A percentile compares a stretch with the other conserved stretches of the same genome.
phyloP scores from a whole-genome alignment of 371 early-diverging fungal genomes.

The Encephalitozoon hellem region DNA sequence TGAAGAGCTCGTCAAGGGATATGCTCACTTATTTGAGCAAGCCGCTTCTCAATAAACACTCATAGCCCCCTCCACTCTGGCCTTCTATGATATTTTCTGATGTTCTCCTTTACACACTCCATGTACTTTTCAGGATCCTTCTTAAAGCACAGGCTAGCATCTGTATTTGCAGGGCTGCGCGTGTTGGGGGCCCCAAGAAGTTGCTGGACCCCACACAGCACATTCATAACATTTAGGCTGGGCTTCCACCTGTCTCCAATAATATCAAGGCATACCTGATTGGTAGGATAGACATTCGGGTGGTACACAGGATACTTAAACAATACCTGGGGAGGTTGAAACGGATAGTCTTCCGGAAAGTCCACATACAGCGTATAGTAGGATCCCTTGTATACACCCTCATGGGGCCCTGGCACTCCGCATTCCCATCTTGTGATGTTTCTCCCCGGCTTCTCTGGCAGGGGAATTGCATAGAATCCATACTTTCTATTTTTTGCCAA shows the following conservation, averaged over 20 bases:
- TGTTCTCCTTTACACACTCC: slow-evolving; percentile 37
- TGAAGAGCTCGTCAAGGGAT: neutral
- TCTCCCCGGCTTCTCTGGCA: neutral
- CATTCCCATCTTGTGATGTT: slow-evolving; percentile 31
- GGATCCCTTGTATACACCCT: slow-evolving; percentile 17
- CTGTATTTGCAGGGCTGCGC: slow-evolving; percentile 57
- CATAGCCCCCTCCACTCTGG: slow-evolving; percentile 13
- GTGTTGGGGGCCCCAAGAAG: slow-evolving; percentile 59
- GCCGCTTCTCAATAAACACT: neutral
- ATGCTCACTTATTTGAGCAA: neutral
- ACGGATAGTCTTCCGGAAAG: slow-evolving; percentile 57
- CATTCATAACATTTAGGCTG: slow-evolving; percentile 50
- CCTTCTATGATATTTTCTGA: slow-evolving; percentile 22
- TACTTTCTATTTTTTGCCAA: slow-evolving; percentile 36
- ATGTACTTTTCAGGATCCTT: slow-evolving; percentile 32
- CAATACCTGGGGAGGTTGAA: slow-evolving; percentile 48
- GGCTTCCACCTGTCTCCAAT: slow-evolving; percentile 57
- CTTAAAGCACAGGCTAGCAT: slow-evolving; percentile 46
- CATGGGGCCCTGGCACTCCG: slow-evolving; percentile 39
- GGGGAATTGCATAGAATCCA: slow-evolving; percentile 30
- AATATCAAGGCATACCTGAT: slow-evolving; percentile 58
- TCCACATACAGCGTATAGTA: slow-evolving; percentile 34
- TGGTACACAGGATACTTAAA: slow-evolving; percentile 56
- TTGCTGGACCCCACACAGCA: slow-evolving; percentile 53
- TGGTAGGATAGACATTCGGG: slow-evolving; percentile 59